Base-by-base conservation (phyloP, 225 moss, liverwort and hornwort genomes). In the Thuidium tamariscinum region DNA sequence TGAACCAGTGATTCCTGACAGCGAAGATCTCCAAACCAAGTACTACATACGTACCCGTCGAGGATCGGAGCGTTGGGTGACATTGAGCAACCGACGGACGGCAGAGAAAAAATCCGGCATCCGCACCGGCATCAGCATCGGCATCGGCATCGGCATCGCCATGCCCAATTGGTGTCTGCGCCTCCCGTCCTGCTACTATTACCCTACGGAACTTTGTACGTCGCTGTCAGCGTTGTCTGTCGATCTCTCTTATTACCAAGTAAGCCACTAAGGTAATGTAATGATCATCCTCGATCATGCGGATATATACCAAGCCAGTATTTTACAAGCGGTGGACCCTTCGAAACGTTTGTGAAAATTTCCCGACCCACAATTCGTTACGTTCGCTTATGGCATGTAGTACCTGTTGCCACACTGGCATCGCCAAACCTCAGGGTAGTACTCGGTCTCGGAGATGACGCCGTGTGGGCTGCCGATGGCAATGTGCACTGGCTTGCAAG, bases 361-460 rank as follows among this genome's bases (percentile, higher is more conserved):
- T 81, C 9, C 9, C 48, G 46, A 11, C 12, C 51, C 74, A 56
- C 16, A 51, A 81, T 49, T 11, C 13, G 51, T 9, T 49, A 11
- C 20, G 17, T 13, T 89, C 61, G 59, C 73, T 90, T 36, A 94
- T 34, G 94, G 94, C 93, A 93, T 91, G 88, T 93, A 94, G 60
- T 90, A 90, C 55, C 89, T 83, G 85, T 91, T 94, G 82, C 91
- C 93, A n/a, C 94, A 94, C 91, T 92, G 88, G 82, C 94, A 94
- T 61, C 93, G 92, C 94, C 94, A 94, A 83, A 92, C 94, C 88
- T 94, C 94, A 4, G 94, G 94, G 89, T 94, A 94, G 88, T 94
- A 94, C 88, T 93, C 94, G n/a, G 94, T 93, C 86, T 91, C 93
- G 36, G 92, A 90, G 59, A 92, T 90, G 64, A 93, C 94, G 55